These are phyloP conservation scores for Hippophae rhamnoides DNA, from an alignment of 306 rosid genomes.

Conservation along the genomic window DNA sequence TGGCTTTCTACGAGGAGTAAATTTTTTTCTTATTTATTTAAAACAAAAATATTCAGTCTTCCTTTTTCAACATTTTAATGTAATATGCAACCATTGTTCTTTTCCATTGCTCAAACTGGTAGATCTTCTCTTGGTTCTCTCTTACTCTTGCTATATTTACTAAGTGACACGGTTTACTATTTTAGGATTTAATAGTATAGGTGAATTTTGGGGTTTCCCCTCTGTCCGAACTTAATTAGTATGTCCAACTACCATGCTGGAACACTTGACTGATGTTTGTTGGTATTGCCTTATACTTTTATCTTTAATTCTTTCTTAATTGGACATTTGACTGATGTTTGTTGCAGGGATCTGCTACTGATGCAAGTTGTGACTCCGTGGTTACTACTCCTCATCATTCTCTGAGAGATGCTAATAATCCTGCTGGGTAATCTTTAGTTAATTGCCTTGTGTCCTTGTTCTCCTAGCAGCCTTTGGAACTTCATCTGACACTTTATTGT, in stretches of 20 bases:
- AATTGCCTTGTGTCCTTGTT: no score
- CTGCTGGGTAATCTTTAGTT: constrained; percentile 76
- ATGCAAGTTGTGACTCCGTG: constrained; percentile 89
- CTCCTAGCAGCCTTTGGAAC: no score
- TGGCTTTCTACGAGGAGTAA: no score
- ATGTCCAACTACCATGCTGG: constrained; percentile 2
- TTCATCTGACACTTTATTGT: constrained; percentile 4
- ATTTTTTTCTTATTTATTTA: no score
- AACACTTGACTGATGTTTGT: background rate
- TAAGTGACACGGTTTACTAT: constrained; percentile 1
- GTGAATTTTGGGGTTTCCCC: background rate
- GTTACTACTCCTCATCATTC: constrained; percentile 76
- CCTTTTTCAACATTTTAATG: no score
- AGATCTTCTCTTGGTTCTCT: background rate
- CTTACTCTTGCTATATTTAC: constrained; percentile 2
- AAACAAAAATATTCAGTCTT: no score
- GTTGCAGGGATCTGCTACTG: constrained; percentile 63
- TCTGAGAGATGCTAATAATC: constrained; percentile 79
- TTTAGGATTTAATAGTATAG: background rate
- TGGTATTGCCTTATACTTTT: constrained; percentile 1
- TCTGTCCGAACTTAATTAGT: background rate
- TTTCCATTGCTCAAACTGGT: background rate
- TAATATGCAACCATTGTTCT: background rate
- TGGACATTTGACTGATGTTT: constrained; percentile 3
- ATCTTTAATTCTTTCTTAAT: constrained; percentile 2